Conservation (phyloP, 2,329 filamentous ascomycete species). For the Colletotrichum endophyticum region DNA sequence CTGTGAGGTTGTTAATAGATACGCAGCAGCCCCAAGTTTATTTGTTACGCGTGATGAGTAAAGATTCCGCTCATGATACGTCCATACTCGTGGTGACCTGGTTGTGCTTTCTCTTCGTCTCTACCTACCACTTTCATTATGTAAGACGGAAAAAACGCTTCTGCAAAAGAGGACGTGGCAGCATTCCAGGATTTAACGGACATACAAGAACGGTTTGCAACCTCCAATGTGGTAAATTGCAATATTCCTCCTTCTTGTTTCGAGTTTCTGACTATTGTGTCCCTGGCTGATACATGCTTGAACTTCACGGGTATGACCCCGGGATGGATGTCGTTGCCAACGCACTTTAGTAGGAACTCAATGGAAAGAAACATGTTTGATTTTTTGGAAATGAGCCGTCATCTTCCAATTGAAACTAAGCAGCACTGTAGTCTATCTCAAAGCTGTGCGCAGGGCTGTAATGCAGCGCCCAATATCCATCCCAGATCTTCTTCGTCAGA, state of each 20-base stretch:
- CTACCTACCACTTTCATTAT: neutral
- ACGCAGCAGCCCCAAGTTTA: neutral
- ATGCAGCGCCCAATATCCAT: conserved; percentile 55
- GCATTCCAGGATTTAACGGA: neutral
- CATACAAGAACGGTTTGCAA: neutral
- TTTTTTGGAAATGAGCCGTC: neutral
- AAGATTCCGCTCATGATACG: neutral
- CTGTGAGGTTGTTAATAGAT: neutral
- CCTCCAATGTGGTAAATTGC: neutral
- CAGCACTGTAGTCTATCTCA: conserved; percentile 29
- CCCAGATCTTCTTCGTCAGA: conserved; percentile 53
- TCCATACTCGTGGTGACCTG: neutral
- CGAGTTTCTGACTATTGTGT: neutral
- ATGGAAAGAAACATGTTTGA: neutral
- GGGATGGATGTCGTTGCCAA: neutral
- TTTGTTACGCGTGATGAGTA: neutral
- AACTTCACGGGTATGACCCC: neutral
- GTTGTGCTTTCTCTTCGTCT: neutral
- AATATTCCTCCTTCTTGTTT: neutral
- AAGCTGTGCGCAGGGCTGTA: conserved; percentile 41
- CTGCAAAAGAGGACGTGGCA: neutral
- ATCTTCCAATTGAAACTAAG: neutral
- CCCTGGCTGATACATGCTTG: neutral
- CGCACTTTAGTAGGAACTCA: neutral
- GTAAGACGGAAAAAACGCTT: neutral